Evolutionary conservation across 1,139 yeast species (phyloP).

Genomic region (Sugiyamaella castrensis): DNA sequence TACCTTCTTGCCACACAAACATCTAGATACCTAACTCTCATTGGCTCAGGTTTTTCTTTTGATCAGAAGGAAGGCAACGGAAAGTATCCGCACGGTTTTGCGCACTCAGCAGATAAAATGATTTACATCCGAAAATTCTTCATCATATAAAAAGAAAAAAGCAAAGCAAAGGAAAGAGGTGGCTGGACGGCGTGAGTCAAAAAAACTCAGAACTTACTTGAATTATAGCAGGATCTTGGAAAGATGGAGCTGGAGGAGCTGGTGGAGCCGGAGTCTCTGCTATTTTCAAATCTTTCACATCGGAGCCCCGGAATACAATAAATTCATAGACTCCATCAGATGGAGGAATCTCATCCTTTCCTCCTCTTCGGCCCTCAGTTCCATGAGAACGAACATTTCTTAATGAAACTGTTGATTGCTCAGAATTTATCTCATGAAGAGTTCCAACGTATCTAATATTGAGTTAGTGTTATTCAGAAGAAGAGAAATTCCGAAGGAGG

Average conservation of each 20-base stretch:
- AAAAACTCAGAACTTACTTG: constrained; percentile 30
- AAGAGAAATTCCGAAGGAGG: too few species aligned
- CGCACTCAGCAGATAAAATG: constrained; percentile 31
- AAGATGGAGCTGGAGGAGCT: constrained; percentile 20
- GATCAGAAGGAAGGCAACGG: constrained; percentile 48
- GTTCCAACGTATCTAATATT: constrained; percentile 70
- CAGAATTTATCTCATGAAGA: constrained; percentile 83
- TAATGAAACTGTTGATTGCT: constrained; percentile 86
- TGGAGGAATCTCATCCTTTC: constrained; percentile 70
- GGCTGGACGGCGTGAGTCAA: background rate
- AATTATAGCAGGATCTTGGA: constrained; percentile 36
- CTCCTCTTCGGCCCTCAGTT: constrained; percentile 85
- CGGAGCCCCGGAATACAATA: constrained; percentile 88
- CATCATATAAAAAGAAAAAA: constrained; percentile 25
- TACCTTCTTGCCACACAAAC: too few species aligned
- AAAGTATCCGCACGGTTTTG: constrained; percentile 38
- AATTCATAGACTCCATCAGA: constrained; percentile 69
- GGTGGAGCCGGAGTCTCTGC: constrained; percentile 50
- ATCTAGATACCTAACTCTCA: background rate
- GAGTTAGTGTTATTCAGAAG: too few species aligned
- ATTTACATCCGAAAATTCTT: constrained; percentile 36
- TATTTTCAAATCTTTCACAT: constrained; percentile 85
- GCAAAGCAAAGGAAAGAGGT: background rate
- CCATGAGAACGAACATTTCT: constrained; percentile 82
- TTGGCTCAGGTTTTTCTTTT: constrained; percentile 1